Conservation (phyloP, 1,284 basidiomycete species). For the Ustilago sp. region DNA sequence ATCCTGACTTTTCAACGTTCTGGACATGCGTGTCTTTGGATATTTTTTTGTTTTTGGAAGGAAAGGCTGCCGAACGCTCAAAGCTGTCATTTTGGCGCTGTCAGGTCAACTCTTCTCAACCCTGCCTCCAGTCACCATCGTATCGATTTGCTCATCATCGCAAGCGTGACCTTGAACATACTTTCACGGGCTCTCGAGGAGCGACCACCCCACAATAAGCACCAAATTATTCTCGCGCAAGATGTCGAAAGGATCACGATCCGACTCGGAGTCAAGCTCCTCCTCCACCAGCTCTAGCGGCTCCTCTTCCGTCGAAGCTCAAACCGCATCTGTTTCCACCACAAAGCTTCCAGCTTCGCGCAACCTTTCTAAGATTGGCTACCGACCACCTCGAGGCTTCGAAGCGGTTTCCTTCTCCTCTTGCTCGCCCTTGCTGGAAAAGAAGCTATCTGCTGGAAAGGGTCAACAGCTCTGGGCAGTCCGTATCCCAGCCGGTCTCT, state of each 20-base stretch:
- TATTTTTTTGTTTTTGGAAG: constrained; percentile 40
- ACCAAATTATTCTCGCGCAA: neutral
- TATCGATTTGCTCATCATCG: no score
- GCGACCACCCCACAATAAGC: neutral
- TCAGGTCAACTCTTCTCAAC: neutral
- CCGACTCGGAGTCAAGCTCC: constrained; percentile 41
- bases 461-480: constrained; percentile 48
- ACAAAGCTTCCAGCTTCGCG: constrained; percentile 29
- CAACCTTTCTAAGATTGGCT: constrained; percentile 41
- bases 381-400: constrained; percentile 47
- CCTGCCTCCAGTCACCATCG: neutral
- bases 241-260: constrained; percentile 38
- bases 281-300: constrained; percentile 45
- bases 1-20: constrained; percentile 17
- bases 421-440: constrained; percentile 24
- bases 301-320: constrained; percentile 30
- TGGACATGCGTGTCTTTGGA: neutral
- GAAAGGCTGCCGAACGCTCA: constrained; percentile 3
- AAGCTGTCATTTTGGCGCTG: neutral
- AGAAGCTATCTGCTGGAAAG: constrained; percentile 23
- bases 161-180: no score
- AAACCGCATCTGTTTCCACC: constrained; percentile 31
- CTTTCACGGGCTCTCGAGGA: neutral
- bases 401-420: constrained; percentile 31
- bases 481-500: constrained; percentile 40